Evolutionary conservation across 257 asterid species (phyloP), one percentile per base, ranked within the genome.

Genomic region (Phtheirospermum japonicum): DNA sequence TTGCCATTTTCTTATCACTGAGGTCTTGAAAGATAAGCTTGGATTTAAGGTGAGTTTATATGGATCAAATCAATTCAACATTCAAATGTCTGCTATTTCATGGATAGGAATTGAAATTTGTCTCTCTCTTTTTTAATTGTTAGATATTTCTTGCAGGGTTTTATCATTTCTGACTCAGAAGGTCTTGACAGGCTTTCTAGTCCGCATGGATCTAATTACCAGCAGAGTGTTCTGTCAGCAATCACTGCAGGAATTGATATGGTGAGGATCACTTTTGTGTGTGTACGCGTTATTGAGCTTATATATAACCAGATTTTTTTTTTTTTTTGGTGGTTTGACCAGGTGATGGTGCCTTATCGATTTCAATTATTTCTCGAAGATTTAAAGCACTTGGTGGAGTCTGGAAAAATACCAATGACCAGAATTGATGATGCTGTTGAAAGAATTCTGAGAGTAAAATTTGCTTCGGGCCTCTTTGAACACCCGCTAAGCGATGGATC

Each of bases 381-480:
- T 14, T 5, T 48, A 1, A 18, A 7, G 30, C 19, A 18, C 5
- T 19, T 48, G 18, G 54, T 48, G 8, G 54, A 17, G 54, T 1
- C 54, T 14, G 54, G 54, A 19, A 19, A 48, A 19, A 48, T 88
- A 70, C 79, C 90, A 68, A 79, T 85, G 66, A 46, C 82, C 65
- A 82, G 96, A 78, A 86, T 88, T 59, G 85, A 88, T 52, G 96
- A 88, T 65, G 95, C 96, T 37, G 95, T 86, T 57, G 88, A 82
- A 75, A 81, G 96, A 67, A 84, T 88, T 52, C 80, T 88, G 69
- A 80, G 96, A 72, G 93, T 88, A 60, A 89, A 89, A 75, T 86
- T 89, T 62, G 83, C 74, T 59, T 71, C 93, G 33, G 95, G 96
- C 75, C 79, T 84, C 56, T 89, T 89, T 59, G 96, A 89, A 68